Percentiles rank a stretch among this genome's conserved stretches.
These are phyloP conservation scores for Leccinum longicurvipes DNA, from an alignment of 768 basidiomycete genomes.

Conservation along the genomic window DNA sequence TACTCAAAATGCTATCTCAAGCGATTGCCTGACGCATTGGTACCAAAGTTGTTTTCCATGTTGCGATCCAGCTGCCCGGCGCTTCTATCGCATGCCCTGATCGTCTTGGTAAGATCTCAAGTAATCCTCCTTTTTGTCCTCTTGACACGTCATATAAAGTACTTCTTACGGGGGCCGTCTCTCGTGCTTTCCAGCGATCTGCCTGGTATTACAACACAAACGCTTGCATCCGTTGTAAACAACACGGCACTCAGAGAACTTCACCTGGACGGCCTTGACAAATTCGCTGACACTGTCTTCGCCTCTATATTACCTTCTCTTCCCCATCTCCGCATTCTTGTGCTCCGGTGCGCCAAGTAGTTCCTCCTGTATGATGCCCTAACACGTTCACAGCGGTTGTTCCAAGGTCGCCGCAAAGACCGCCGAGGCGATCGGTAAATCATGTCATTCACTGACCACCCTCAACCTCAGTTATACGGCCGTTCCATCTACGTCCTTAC, in stretches of 20 bases:
- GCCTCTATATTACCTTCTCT: conserved; percentile 47
- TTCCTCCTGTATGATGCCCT: conserved; percentile 12
- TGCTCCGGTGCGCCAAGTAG: conserved; percentile 49
- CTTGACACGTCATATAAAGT: conserved; percentile 31
- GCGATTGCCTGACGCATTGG: conserved; percentile 48
- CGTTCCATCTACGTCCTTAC: conserved; percentile 46
- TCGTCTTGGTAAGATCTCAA: conserved; percentile 44
- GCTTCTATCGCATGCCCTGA: conserved; percentile 51
- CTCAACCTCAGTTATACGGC: conserved; percentile 64
- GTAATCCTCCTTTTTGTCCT: neutral
- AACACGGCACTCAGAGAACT: conserved; percentile 43
- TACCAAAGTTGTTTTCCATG: conserved; percentile 50
- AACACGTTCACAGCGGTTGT: conserved; percentile 46
- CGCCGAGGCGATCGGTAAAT: conserved; percentile 38
- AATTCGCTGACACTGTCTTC: conserved; percentile 50
- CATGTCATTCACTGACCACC: conserved; percentile 42
- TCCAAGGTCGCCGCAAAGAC: conserved; percentile 52
- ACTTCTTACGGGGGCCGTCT: conserved; percentile 55
- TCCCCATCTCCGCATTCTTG: conserved; percentile 43
- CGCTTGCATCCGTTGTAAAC: conserved; percentile 43
- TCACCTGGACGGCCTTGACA: conserved; percentile 49
- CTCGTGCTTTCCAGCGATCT: conserved; percentile 47
- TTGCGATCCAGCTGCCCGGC: conserved; percentile 49
- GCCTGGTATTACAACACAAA: conserved; percentile 49
- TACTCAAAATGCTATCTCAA: conserved; percentile 38